phyloP scores from a whole-genome alignment of 257 asterid species.

The Nicotiana tomentosiformis region DNA sequence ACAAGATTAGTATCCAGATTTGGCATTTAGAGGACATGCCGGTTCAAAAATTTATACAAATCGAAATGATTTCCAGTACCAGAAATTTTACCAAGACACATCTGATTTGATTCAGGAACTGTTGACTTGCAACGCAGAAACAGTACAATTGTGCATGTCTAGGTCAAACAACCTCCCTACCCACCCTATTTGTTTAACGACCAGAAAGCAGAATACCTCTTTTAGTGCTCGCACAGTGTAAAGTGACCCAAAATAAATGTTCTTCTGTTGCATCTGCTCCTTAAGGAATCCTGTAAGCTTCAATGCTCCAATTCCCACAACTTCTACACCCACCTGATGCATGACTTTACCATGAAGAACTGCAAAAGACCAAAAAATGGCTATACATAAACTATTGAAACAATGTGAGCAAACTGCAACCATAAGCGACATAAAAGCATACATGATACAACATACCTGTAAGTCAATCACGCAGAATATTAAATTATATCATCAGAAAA shows the following conservation, averaged over 20 bases:
- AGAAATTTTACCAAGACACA: background rate
- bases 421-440: background rate
- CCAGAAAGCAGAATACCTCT: conserved; percentile 46
- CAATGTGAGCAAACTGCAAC: background rate
- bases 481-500: background rate
- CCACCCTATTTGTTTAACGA: background rate
- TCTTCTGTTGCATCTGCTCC: conserved; percentile 79
- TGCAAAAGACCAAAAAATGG: conserved; percentile 16
- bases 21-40: background rate
- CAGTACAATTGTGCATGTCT: background rate
- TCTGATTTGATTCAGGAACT: background rate
- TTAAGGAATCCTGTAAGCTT: conserved; percentile 88
- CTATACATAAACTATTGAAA: background rate
- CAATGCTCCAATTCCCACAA: conserved; percentile 83
- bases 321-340: conserved; percentile 86
- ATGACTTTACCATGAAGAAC: conserved; percentile 83
- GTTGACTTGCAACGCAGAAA: background rate
- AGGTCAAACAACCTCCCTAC: background rate
- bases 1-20: background rate
- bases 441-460: background rate
- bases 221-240: conserved; percentile 91
- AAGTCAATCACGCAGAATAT: background rate
- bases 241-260: conserved; percentile 63
- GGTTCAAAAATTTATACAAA: background rate
- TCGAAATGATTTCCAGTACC: background rate